A percentile compares a stretch with the other conserved stretches of the same genome.
Conservation (phyloP, 163 green algal genomes). For the Chlamydomonas reinhardtii region DNA sequence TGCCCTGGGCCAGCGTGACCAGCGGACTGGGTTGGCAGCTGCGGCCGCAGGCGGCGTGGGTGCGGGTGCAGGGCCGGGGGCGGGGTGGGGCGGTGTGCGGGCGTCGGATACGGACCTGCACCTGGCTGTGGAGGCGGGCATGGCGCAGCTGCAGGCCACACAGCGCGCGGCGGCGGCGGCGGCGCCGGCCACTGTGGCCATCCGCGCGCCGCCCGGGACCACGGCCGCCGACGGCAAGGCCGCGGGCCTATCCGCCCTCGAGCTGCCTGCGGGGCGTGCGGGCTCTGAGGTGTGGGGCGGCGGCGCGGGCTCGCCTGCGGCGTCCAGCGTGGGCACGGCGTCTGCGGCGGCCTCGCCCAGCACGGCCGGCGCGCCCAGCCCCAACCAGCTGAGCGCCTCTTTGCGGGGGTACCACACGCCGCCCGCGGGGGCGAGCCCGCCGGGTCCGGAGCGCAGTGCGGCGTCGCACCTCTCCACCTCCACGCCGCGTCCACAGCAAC, state of each 20-base stretch:
- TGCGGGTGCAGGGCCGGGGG: neutral
- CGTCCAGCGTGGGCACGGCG: neutral
- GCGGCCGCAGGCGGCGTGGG: neutral
- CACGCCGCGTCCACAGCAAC: neutral
- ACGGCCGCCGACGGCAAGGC: neutral
- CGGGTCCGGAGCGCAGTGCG: too few species aligned
- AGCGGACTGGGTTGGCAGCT: too few species aligned
- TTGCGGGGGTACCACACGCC: neutral
- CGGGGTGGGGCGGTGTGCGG: neutral
- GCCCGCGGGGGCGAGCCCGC: neutral
- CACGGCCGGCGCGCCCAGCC: neutral
- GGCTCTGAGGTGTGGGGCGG: neutral
- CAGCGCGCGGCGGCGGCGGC: neutral
- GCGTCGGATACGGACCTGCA: slow-evolving; percentile 9
- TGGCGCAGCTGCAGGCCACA: slow-evolving; percentile 21
- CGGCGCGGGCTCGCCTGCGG: neutral
- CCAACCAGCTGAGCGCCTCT: slow-evolving; percentile 14
- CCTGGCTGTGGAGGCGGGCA: slow-evolving; percentile 3
- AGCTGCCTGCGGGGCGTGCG: neutral
- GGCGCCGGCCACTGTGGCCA: too few species aligned
- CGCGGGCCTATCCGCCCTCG: neutral
- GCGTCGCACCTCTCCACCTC: neutral
- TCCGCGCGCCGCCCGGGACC: too few species aligned
- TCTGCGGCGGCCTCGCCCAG: neutral
- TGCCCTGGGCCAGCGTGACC: too few species aligned